Evolutionary conservation across 495 filamentous ascomycete species (phyloP), one percentile per base, ranked within the genome.

Genomic region (Aspergillus asperescens): DNA sequence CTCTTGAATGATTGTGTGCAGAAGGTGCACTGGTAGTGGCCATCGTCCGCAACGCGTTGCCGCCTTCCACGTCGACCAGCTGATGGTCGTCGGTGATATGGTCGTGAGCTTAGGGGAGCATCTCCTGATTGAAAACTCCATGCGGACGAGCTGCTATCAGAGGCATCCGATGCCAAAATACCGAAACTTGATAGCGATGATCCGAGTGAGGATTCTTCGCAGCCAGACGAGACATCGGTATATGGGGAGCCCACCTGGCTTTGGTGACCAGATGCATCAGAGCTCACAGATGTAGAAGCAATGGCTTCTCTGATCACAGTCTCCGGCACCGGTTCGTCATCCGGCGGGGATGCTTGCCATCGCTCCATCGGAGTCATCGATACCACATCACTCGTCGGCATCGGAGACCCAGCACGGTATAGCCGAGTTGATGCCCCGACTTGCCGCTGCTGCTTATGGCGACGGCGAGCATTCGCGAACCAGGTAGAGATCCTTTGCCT

Each of bases 311-410:
- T 62, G 19, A 70, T 74, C 0, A 52, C 60, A 0, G 66, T 59
- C 52, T 70, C 60, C 2, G 65, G 42, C 0, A 69, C 61, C 1
- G 62, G 58, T 22, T 74, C 88, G 62, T 90, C 77, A 67, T 92
- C 88, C 9, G 88, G 88, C 3, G 88, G 88, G 27, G 87, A 90
- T 58, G 81, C 73, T 65, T 85, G 77, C 88, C 88, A 93, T 66
- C 88, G 71, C 62, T 93, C 87, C 50, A 93, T 69, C 1, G 88
- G 88, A 47, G 69, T 71, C 62, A 74, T 83, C 76, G 77, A 86
- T 72, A 60, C 72, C 62, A 57, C 77, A 64, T 48, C 79, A 55
- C 32, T 70, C 50, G 28, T 64, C 3, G 71, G 62, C 49, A 74
- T 62, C 0, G 71, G 71, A 7, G 71, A 74, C 4, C 69, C 65